Evolutionary conservation across 495 filamentous ascomycete genomes (phyloP).

Genomic region (Lasiosphaeria ovina): DNA sequence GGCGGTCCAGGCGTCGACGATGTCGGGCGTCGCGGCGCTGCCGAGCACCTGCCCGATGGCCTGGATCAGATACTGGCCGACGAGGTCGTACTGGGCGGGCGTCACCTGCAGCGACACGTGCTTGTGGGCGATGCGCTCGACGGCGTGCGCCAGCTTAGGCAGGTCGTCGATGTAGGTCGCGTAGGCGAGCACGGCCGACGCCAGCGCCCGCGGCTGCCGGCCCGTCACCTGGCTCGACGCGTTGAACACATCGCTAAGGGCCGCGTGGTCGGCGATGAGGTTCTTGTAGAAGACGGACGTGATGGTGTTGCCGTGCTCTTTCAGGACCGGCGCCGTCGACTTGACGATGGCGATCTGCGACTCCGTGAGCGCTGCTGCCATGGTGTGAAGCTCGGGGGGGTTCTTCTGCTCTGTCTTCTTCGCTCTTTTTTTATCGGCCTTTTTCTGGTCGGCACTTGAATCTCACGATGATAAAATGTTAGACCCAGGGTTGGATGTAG

Average conservation of each 20-base stretch:
- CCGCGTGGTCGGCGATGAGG: slow-evolving; percentile 60
- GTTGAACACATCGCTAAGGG: slow-evolving; percentile 67
- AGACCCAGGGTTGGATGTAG: no score
- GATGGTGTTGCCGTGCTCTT: slow-evolving; percentile 63
- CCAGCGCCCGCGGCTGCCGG: slow-evolving; percentile 64
- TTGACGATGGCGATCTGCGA: slow-evolving; percentile 55
- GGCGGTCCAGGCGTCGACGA: slow-evolving; percentile 63
- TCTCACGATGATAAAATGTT: no score
- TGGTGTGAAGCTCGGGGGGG: not conserved
- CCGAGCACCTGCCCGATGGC: slow-evolving; percentile 68
- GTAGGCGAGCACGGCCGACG: slow-evolving; percentile 65
- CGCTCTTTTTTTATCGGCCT: not conserved
- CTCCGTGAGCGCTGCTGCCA: slow-evolving; percentile 35
- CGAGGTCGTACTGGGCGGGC: slow-evolving; percentile 66
- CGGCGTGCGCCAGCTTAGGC: slow-evolving; percentile 54
- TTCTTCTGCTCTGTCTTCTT: no score
- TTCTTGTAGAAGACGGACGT: slow-evolving; percentile 67
- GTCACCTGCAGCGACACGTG: slow-evolving; percentile 69
- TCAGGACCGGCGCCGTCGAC: slow-evolving; percentile 60
- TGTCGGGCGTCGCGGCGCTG: slow-evolving; percentile 61
- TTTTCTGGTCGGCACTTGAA: not conserved
- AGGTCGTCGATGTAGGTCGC: slow-evolving; percentile 71
- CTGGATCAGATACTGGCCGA: slow-evolving; percentile 64
- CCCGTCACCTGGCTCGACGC: slow-evolving; percentile 61
- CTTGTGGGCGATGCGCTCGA: slow-evolving; percentile 75